Percentiles rank a stretch among this genome's conserved stretches.
phyloP scores from a whole-genome alignment of 2,329 filamentous ascomycete genomes.

The Venturia carpophila region DNA sequence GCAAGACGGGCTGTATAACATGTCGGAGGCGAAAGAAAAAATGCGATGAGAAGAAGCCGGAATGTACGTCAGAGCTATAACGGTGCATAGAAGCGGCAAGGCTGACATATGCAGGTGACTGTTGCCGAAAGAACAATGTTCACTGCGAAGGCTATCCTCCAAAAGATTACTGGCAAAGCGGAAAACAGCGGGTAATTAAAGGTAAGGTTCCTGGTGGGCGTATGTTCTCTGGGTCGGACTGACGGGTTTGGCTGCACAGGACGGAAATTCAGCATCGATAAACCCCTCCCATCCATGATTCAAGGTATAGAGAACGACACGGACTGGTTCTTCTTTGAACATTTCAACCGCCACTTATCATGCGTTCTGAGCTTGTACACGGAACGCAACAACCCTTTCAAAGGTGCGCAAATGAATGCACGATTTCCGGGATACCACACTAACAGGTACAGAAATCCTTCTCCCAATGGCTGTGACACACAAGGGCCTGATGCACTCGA shows the following conservation, averaged over 20 bases:
- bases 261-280: constrained; percentile 29
- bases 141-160: constrained; percentile 86
- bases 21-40: constrained; percentile 56
- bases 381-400: constrained; percentile 76
- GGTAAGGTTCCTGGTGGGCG: background rate
- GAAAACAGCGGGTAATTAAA: constrained; percentile 55
- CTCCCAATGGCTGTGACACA: constrained; percentile 74
- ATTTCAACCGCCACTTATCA: constrained; percentile 74
- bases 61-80: constrained; percentile 29
- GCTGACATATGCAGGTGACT: constrained; percentile 53
- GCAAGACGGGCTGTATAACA: constrained; percentile 52
- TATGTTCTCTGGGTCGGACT: constrained; percentile 6
- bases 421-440: background rate
- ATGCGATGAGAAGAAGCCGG: constrained; percentile 44
- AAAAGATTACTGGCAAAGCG: constrained; percentile 80
- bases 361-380: constrained; percentile 74
- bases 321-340: constrained; percentile 72
- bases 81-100: background rate
- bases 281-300: constrained; percentile 55
- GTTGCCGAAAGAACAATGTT: constrained; percentile 89
- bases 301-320: constrained; percentile 72
- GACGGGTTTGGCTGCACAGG: constrained; percentile 26
- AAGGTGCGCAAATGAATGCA: constrained; percentile 28
- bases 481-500: constrained; percentile 80
- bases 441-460: constrained; percentile 50